Evolutionary conservation across 441 rosid genomes (phyloP).

Genomic region (Gossypium schwendimanii): DNA sequence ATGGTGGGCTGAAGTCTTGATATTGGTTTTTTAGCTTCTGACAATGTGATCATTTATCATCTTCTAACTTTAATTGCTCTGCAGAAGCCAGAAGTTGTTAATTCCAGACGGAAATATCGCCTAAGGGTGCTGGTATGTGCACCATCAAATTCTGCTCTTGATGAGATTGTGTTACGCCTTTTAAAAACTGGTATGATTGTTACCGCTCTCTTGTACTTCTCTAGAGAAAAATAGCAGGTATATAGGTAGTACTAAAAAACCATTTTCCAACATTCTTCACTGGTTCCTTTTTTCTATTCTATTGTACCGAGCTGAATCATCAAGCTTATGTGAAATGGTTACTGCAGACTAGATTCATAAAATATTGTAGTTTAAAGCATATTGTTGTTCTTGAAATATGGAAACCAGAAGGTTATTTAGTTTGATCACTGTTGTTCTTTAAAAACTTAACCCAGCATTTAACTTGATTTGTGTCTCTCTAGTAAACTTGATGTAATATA

Average conservation of each 20-base stretch:
- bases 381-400: neutral
- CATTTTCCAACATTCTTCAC: neutral
- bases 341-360: neutral
- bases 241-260: neutral
- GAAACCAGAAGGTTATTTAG: neutral
- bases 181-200: constrained; percentile 54
- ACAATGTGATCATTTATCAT: constrained; percentile 8
- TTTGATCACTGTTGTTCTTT: neutral
- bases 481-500: neutral
- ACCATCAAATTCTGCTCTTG: constrained; percentile 98
- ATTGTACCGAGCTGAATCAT: neutral
- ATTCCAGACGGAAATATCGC: constrained; percentile 62
- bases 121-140: constrained; percentile 87
- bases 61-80: constrained; percentile 11
- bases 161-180: constrained; percentile 88
- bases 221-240: neutral
- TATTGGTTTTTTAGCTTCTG: constrained; percentile 3
- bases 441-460: neutral
- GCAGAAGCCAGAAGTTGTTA: constrained; percentile 87
- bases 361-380: neutral
- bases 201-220: neutral
- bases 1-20: constrained; percentile 48
- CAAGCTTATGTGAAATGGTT: neutral
- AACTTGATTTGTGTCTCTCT: neutral
- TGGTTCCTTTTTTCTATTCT: neutral